Base-by-base conservation (phyloP, 2,329 filamentous ascomycete genomes). In the Alternaria angustiovoidea region DNA sequence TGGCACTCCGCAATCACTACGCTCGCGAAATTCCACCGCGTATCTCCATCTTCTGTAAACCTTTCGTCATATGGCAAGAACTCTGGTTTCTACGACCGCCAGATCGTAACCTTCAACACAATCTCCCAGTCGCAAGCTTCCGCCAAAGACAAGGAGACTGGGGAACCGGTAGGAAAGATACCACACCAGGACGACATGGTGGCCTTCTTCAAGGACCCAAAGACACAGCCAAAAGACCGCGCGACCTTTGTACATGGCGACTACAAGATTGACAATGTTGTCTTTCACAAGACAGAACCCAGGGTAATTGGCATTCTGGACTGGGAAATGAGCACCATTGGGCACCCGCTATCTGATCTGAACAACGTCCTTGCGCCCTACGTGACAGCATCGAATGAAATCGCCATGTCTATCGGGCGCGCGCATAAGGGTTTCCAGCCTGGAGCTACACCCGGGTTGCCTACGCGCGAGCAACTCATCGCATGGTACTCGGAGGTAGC, bases 321-420 rank as follows among this genome's bases (percentile, higher is more conserved):
- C 86, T 91, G 79, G 76, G 95, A 98, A 82, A 97, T 99, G 93
- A 93, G 93, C 36, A 98, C 95, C 0, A 89, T 97, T 55, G 95
- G 95, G n/a, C 94, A 99, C 78, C 95, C 95, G 1, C 86, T 98
- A 22, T 94, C 91, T 6, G 95, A 99, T 76, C 83, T 98, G 41
- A 89, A 89, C 78, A 98, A 98, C 79, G 83, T 98, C 18, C 78
- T 89, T 18, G 70, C 71, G 1, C 82, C 83, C 4, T 84, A 76
- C 65, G 71, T 81, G 2, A 81, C 78, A 7, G 80, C 82, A 1
- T 69, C 68, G 0, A 77, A 74, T 22, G 69, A 75, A 30, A 75
- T 78, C 54, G 78, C 78, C 39, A 66, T 78, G 43, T 65, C 70
- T 48, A 78, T 78, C 7, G 80, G 80, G 6, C 73, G 76, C 68